These are phyloP conservation scores for Saccharum hybrid DNA, from an alignment of 202 grass and related monocot species.

Conservation along the genomic window DNA sequence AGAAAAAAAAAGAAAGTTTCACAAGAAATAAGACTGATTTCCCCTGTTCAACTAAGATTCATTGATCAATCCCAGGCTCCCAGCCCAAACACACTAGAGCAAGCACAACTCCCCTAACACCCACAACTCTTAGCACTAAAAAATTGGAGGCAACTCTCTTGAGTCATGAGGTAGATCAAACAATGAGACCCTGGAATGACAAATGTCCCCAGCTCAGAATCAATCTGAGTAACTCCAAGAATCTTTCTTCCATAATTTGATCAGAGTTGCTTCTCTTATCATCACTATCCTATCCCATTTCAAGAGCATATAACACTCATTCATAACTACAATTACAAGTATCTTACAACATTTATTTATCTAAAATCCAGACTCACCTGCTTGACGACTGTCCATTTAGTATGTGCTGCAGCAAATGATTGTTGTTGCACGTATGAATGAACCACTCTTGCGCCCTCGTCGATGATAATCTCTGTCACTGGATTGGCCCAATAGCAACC, in stretches of 20 bases:
- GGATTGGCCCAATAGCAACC: slow-evolving; percentile 94
- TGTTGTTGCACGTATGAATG: slow-evolving; percentile 90
- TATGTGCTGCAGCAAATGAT: slow-evolving; percentile 70
- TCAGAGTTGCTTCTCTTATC: neutral
- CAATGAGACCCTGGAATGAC: neutral
- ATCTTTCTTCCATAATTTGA: neutral
- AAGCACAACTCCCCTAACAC: neutral
- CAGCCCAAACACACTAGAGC: neutral
- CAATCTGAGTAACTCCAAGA: neutral
- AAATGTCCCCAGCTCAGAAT: neutral
- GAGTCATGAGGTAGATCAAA: neutral
- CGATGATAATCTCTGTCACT: slow-evolving; percentile 72
- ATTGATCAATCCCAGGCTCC: neutral
- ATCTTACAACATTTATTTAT: neutral
- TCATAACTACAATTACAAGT: neutral
- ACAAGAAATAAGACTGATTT: neutral
- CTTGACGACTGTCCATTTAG: slow-evolving; percentile 79
- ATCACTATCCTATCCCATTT: slow-evolving; percentile 4
- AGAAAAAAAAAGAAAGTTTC: neutral
- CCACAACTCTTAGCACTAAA: neutral
- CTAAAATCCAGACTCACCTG: slow-evolving; percentile 53
- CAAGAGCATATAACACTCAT: slow-evolving; percentile 15
- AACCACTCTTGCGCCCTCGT: slow-evolving; percentile 67
- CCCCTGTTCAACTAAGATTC: neutral
- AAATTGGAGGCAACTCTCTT: neutral